A percentile compares a stretch with the other conserved stretches of the same genome.
These are phyloP conservation scores for Aspergillus sp. DNA, from an alignment of 2,329 filamentous ascomycete genomes.

Conservation along the genomic window DNA sequence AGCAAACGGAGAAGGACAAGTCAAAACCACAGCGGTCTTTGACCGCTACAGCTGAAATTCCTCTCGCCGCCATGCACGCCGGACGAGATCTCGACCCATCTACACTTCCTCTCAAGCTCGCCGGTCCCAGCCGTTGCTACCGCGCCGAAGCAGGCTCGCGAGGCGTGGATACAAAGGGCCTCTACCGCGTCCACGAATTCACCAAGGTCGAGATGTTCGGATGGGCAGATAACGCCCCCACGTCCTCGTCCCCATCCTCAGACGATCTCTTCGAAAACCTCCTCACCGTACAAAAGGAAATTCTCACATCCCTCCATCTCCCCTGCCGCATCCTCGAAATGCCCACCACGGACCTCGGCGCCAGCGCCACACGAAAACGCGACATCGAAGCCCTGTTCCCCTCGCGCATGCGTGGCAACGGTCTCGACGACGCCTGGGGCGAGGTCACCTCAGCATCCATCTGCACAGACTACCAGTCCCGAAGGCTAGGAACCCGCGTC, in stretches of 20 bases:
- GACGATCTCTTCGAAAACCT: constrained; percentile 77
- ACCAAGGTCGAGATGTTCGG: constrained; percentile 98
- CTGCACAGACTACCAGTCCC: constrained; percentile 92
- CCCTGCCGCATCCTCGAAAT: constrained; percentile 91
- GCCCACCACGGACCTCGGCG: constrained; percentile 86
- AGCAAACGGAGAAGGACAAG: constrained; percentile 67
- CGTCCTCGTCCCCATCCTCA: constrained; percentile 30
- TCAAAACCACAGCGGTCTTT: constrained; percentile 74
- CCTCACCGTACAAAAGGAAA: constrained; percentile 82
- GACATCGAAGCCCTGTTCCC: constrained; percentile 97
- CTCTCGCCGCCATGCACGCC: constrained; percentile 88
- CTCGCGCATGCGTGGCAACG: constrained; percentile 58
- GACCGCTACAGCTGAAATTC: constrained; percentile 91
- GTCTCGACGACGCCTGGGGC: constrained; percentile 74
- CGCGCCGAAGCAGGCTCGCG: constrained; percentile 91
- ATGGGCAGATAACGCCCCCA: constrained; percentile 68
- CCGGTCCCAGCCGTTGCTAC: constrained; percentile 90
- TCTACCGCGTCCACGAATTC: constrained; percentile 98
- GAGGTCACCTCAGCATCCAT: constrained; percentile 90
- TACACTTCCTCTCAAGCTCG: constrained; percentile 75
- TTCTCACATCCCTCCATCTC: constrained; percentile 75
- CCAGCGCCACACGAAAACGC: constrained; percentile 81
- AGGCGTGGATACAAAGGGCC: constrained; percentile 86
- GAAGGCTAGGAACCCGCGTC: constrained; percentile 77
- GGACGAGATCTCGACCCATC: constrained; percentile 67